Percentiles rank a stretch among this genome's conserved stretches.
Conservation (phyloP, 805 yeast species). For the Metschnikowia cerradonensis region DNA sequence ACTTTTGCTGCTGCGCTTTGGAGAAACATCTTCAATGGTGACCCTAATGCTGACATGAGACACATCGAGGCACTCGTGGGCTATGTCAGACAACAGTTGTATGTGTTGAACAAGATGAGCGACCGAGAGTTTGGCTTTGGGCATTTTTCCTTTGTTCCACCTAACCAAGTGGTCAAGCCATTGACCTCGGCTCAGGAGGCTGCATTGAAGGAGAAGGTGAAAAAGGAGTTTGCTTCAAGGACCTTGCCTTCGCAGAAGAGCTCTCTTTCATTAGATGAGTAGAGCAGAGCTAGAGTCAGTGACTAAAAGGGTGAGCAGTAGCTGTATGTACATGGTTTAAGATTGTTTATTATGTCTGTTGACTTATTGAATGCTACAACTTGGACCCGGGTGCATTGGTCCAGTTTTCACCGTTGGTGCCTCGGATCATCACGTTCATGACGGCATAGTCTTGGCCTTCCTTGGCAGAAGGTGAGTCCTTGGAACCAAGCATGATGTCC, state of each 20-base stretch:
- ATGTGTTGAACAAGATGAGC: slow-evolving; percentile 77
- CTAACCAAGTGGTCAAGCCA: slow-evolving; percentile 71
- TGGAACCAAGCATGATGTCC: slow-evolving; percentile 44
- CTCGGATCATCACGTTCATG: slow-evolving; percentile 45
- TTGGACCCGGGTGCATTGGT: slow-evolving; percentile 6
- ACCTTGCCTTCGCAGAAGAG: slow-evolving; percentile 58
- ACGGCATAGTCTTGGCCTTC: slow-evolving; percentile 40
- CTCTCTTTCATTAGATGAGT: slow-evolving; percentile 41
- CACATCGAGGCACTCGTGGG: slow-evolving; percentile 87
- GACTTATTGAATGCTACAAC: slow-evolving; percentile 5
- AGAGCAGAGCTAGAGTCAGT: neutral
- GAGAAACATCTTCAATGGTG: slow-evolving; percentile 90
- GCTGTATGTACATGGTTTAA: slow-evolving; percentile 6
- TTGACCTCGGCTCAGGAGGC: slow-evolving; percentile 63
- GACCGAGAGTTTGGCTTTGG: slow-evolving; percentile 95
- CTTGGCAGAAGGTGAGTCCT: slow-evolving; percentile 18
- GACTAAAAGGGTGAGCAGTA: too few relatives aligned
- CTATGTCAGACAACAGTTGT: slow-evolving; percentile 84
- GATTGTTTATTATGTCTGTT: neutral
- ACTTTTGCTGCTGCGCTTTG: slow-evolving; percentile 75
- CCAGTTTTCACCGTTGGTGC: slow-evolving; percentile 32
- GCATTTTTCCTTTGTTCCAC: slow-evolving; percentile 76
- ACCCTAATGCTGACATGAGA: slow-evolving; percentile 72
- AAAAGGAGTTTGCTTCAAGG: slow-evolving; percentile 49
- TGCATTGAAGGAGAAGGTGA: slow-evolving; percentile 47